Percentiles rank a stretch among this genome's conserved stretches.
Evolutionary conservation across 306 rosid species (phyloP).

Genomic region (Begonia fuchsioides): DNA sequence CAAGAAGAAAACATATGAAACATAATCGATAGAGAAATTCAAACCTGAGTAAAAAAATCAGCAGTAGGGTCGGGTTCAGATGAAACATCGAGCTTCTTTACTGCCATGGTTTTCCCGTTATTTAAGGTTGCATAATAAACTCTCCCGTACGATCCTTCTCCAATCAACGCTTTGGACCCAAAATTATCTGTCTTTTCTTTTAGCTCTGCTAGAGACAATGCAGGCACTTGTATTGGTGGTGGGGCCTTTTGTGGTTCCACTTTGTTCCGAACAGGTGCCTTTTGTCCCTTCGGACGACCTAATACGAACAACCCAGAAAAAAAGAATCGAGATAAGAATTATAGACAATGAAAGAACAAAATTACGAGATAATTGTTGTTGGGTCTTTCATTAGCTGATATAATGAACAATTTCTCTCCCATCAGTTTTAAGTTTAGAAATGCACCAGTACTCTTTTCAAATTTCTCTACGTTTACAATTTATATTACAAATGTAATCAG

Average conservation of each 20-base stretch:
- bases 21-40: background rate
- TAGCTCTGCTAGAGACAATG: slow-evolving; percentile 50
- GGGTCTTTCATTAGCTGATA: too few relatives aligned
- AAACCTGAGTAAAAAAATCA: slow-evolving; percentile 58
- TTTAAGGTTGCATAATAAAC: slow-evolving; percentile 48
- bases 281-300: slow-evolving; percentile 34
- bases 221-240: slow-evolving; percentile 59
- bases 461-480: background rate
- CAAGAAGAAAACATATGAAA: too few relatives aligned
- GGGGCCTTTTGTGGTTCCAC: slow-evolving; percentile 42
- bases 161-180: slow-evolving; percentile 65
- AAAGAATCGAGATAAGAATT: background rate
- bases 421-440: background rate
- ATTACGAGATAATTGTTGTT: background rate
- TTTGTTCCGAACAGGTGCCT: slow-evolving; percentile 28
- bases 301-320: slow-evolving; percentile 4
- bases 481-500: background rate
- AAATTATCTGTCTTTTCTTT: slow-evolving; percentile 66
- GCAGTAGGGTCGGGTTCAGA: slow-evolving; percentile 47
- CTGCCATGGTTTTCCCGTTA: slow-evolving; percentile 43
- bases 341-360: background rate
- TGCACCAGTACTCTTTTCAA: background rate
- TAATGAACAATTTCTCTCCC: background rate
- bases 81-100: slow-evolving; percentile 67
- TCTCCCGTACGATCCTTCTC: slow-evolving; percentile 71